phyloP scores from a whole-genome alignment of 2,329 filamentous ascomycete genomes.

The Exophiala dermatitidis region DNA sequence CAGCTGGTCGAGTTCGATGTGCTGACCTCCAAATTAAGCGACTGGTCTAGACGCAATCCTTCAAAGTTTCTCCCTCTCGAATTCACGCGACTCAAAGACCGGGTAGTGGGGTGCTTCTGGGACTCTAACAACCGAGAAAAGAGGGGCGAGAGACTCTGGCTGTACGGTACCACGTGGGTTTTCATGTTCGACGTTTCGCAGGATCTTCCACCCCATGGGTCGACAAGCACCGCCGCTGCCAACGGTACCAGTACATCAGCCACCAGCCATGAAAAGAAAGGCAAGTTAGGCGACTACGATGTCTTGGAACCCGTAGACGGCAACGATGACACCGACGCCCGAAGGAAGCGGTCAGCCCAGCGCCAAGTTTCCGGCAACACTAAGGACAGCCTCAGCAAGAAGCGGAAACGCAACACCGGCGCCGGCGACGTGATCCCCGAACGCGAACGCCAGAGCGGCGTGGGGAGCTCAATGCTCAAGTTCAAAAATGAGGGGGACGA shows the following conservation, averaged over 20 bases:
- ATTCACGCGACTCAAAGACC: slow-evolving; percentile 67
- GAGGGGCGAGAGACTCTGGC: slow-evolving; percentile 62
- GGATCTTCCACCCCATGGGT: slow-evolving; percentile 48
- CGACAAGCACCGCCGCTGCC: background rate
- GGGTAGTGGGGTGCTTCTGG: slow-evolving; percentile 69
- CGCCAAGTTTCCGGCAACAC: background rate
- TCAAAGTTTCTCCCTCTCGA: slow-evolving; percentile 65
- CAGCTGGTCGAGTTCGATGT: slow-evolving; percentile 74
- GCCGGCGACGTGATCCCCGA: slow-evolving; percentile 29
- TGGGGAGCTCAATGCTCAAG: slow-evolving; percentile 5
- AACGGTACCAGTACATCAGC: too few species aligned
- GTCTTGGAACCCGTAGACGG: slow-evolving; percentile 20
- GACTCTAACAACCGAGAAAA: slow-evolving; percentile 7
- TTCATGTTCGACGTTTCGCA: slow-evolving; percentile 83
- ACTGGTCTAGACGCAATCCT: slow-evolving; percentile 81
- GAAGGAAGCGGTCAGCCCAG: background rate
- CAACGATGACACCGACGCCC: background rate
- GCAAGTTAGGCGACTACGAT: slow-evolving; percentile 26
- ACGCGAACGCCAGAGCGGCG: slow-evolving; percentile 4
- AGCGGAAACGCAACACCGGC: slow-evolving; percentile 39
- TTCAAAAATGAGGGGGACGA: slow-evolving; percentile 22
- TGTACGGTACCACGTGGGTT: slow-evolving; percentile 79
- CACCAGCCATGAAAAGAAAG: slow-evolving; percentile 7
- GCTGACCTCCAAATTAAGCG: slow-evolving; percentile 65
- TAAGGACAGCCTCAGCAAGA: slow-evolving; percentile 27